These are phyloP conservation scores for Saitozyma podzolica DNA, from an alignment of 768 basidiomycete species.

Conservation along the genomic window DNA sequence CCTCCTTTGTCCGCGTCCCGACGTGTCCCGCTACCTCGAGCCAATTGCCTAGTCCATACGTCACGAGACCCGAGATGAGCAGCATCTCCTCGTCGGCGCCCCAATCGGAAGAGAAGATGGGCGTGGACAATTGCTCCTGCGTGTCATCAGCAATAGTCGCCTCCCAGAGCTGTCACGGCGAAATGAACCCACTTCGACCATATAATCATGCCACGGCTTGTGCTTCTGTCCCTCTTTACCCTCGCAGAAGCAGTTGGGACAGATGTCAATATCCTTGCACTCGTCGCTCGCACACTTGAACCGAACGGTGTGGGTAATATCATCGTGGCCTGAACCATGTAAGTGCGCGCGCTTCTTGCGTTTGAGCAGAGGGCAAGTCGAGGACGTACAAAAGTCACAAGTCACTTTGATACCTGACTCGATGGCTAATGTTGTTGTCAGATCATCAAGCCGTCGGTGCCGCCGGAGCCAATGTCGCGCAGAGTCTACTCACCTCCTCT, in stretches of 20 bases:
- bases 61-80: constrained; percentile 80
- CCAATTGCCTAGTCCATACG: constrained; percentile 94
- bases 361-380: neutral
- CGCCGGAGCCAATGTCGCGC: too few relatives aligned
- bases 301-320: constrained; percentile 93
- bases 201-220: constrained; percentile 82
- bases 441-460: too few relatives aligned
- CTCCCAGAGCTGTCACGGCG: constrained; percentile 8
- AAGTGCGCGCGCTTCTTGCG: neutral
- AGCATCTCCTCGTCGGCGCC: constrained; percentile 97
- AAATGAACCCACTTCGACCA: constrained; percentile 70
- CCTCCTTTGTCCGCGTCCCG: constrained; percentile 89
- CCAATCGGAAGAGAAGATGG: constrained; percentile 93
- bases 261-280: constrained; percentile 83
- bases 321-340: constrained; percentile 59
- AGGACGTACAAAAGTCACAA: constrained; percentile 49
- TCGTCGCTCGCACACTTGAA: constrained; percentile 80
- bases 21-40: constrained; percentile 88
- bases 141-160: constrained; percentile 1
- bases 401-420: constrained; percentile 52
- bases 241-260: constrained; percentile 85
- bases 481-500: too few relatives aligned
- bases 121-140: constrained; percentile 93
- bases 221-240: constrained; percentile 87
- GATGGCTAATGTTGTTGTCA: constrained; percentile 20